Evolutionary conservation across 352 stramenopile species (phyloP).

Genomic region (Pythium folliculosum): DNA sequence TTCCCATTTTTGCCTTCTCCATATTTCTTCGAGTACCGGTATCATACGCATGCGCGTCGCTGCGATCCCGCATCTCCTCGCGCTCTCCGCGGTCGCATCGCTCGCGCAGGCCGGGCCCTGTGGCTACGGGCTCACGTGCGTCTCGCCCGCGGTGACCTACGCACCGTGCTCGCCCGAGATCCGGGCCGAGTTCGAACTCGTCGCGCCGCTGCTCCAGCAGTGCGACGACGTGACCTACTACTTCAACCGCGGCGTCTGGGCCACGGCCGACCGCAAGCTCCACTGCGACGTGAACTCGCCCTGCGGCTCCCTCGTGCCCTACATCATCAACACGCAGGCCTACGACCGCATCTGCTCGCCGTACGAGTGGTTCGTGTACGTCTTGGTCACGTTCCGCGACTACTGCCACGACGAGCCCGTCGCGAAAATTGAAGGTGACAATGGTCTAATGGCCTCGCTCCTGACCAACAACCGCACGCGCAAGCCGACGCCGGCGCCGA

Average conservation of each 20-base stretch:
- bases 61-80: background rate
- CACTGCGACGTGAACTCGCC: constrained; percentile 9
- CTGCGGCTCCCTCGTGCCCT: constrained; percentile 9
- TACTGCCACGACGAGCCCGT: background rate
- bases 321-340: background rate
- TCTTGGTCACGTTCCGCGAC: constrained; percentile 6
- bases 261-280: background rate
- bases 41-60: background rate
- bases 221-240: constrained; percentile 9
- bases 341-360: background rate
- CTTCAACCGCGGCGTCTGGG: constrained; percentile 3
- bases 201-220: constrained; percentile 4
- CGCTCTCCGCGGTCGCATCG: background rate
- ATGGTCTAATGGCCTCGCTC: constrained; percentile 9
- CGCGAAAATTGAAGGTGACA: constrained; percentile 3
- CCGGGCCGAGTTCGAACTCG: constrained; percentile 6
- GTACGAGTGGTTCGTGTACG: background rate
- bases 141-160: background rate
- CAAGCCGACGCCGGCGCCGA: constrained; percentile 4
- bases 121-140: background rate
- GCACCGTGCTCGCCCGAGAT: background rate
- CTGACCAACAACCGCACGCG: background rate
- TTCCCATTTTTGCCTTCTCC: no score
- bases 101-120: background rate
- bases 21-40: background rate